Conservation (phyloP, 106 monocot genomes). For the Agapanthus africanus region DNA sequence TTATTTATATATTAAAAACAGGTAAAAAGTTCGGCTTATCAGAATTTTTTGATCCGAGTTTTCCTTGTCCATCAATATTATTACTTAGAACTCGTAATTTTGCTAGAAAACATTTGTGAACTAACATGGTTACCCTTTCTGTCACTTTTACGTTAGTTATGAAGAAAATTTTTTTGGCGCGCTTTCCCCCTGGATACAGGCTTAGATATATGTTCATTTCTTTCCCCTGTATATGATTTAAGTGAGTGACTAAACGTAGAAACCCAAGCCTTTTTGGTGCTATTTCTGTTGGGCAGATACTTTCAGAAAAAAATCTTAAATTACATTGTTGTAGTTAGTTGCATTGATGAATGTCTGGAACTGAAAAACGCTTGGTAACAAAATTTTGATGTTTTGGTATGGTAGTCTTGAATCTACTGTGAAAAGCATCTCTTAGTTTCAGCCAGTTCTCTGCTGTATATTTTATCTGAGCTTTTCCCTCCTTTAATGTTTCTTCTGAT, state of each 20-base stretch:
- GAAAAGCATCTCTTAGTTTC: background rate
- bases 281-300: background rate
- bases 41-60: background rate
- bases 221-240: background rate
- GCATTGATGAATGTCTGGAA: background rate
- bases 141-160: background rate
- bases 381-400: background rate
- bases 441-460: background rate
- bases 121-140: background rate
- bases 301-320: background rate
- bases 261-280: background rate
- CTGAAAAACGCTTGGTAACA: background rate
- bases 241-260: background rate
- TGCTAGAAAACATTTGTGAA: background rate
- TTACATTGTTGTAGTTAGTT: background rate
- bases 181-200: background rate
- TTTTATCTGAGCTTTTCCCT: no score
- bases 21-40: background rate
- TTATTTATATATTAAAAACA: background rate
- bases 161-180: background rate
- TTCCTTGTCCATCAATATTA: background rate
- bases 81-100: background rate
- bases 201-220: background rate
- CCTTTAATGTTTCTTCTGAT: no score
- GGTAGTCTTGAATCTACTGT: background rate